Base-by-base conservation (phyloP, 2,329 filamentous ascomycete genomes). In the Xylariaceae sp. region DNA sequence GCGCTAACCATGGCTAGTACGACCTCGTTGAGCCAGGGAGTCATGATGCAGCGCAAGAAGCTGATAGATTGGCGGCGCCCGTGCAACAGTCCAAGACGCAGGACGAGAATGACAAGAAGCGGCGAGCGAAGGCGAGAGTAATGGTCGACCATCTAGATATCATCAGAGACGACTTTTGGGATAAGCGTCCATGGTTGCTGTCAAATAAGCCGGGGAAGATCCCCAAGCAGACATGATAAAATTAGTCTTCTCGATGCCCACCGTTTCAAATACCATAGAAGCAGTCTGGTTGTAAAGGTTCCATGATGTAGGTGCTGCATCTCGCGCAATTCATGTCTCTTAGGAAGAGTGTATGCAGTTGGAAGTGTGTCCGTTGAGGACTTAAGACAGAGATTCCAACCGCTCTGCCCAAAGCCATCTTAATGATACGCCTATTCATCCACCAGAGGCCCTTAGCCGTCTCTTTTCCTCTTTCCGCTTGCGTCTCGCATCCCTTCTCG, bases 151-250 rank as follows among this genome's bases (percentile, higher is more conserved):
- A 98, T 77, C 76, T 95, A 57, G 95, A 99, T 75, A 90, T 99
- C 67, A 98, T 99, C 74, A 92, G 89, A 67, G 91, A 98, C 73
- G 89, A 91, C 2, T 99, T 99, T 70, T 99, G 95, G 95, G 82
- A 91, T 61, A 82, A 81, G 66, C 81, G 93, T 69, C 92, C 93
- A 1, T 98, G 93, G 91, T 80, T 95, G 54, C 71, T 93, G 50
- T 90, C 88, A 1, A 88, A 89, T 61, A 89, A 86, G 72, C 88
- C 88, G 4, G 89, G 89, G 20, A 88, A 84, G 67, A 78, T 88
- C 65, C 86, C 86, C n/a, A 86, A 85, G 68, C 81, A 85, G 70
- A 77, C 75, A 50, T 80, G 63, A 62, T 62, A 57, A 7, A 40
- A 60, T 40, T 23, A 54, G 50, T 40, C 57, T 58, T 50, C 23